Conservation (phyloP, 2,329 filamentous ascomycete genomes). For the Aureobasidium lini region DNA sequence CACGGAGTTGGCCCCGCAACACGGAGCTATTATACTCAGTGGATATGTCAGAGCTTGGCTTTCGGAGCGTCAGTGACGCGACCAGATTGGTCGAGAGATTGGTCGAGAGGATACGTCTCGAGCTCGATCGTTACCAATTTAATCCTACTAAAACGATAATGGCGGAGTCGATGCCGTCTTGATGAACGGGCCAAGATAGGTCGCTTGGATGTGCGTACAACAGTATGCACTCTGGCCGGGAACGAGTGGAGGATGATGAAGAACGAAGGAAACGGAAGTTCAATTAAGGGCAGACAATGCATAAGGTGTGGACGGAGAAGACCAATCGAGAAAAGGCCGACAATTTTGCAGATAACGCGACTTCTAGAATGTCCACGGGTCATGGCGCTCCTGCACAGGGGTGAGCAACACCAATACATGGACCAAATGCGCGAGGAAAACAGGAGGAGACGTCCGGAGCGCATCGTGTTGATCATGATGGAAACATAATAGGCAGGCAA, state of each 20-base stretch:
- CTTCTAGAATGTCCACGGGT: background rate
- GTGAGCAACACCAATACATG: background rate
- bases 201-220: background rate
- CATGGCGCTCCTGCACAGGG: background rate
- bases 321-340: background rate
- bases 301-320: background rate
- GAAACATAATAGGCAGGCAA: background rate
- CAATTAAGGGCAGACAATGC: background rate
- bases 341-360: background rate
- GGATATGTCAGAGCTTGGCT: conserved; percentile 3
- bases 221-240: background rate
- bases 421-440: too few relatives aligned
- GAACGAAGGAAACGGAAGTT: background rate
- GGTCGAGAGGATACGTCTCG: background rate
- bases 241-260: background rate
- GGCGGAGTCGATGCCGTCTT: background rate
- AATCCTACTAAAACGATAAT: too few relatives aligned
- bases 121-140: background rate
- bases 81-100: background rate
- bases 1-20: conserved; percentile 11
- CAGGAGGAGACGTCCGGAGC: background rate
- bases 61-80: conserved; percentile 2
- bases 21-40: background rate
- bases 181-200: background rate
- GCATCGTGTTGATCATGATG: background rate